A percentile compares a stretch with the other conserved stretches of the same genome.
Conservation (phyloP, 495 filamentous ascomycete genomes). For the Penicillium roqueforti region DNA sequence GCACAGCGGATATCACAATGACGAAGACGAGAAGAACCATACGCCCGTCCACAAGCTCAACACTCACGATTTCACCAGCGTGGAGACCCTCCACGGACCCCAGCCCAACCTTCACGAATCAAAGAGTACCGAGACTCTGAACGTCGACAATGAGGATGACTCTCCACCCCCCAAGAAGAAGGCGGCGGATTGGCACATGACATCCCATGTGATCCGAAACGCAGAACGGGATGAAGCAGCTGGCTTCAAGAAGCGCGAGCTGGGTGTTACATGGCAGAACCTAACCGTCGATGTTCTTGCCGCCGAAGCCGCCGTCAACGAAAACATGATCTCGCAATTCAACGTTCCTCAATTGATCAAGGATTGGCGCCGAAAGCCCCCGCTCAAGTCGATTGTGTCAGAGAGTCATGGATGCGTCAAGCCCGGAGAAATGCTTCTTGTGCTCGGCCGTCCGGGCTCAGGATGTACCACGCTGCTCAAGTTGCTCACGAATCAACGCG, state of each 20-base stretch:
- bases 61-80: slow-evolving; percentile 8
- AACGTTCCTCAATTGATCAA: slow-evolving; percentile 41
- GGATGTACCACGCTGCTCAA: slow-evolving; percentile 53
- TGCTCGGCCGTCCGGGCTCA: slow-evolving; percentile 41
- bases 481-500: slow-evolving; percentile 60
- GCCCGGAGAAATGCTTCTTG: slow-evolving; percentile 46
- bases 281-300: slow-evolving; percentile 38
- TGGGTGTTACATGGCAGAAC: slow-evolving; percentile 54
- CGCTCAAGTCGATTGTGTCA: slow-evolving; percentile 31
- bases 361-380: slow-evolving; percentile 32
- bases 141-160: not conserved
- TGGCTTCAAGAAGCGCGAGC: slow-evolving; percentile 40
- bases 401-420: slow-evolving; percentile 49
- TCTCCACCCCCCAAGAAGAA: slow-evolving; percentile 18
- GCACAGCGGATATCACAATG: slow-evolving; percentile 1
- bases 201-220: slow-evolving; percentile 38
- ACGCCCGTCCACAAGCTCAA: slow-evolving; percentile 2
- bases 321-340: slow-evolving; percentile 53
- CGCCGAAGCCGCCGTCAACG: slow-evolving; percentile 46
- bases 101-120: slow-evolving; percentile 13
- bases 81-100: slow-evolving; percentile 11
- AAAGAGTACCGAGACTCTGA: slow-evolving; percentile 16
- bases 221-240: slow-evolving; percentile 41
- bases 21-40: not conserved
- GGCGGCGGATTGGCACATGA: slow-evolving; percentile 37